phyloP scores from a whole-genome alignment of 2,329 filamentous ascomycete species.

The Tolypocladium sp. region DNA sequence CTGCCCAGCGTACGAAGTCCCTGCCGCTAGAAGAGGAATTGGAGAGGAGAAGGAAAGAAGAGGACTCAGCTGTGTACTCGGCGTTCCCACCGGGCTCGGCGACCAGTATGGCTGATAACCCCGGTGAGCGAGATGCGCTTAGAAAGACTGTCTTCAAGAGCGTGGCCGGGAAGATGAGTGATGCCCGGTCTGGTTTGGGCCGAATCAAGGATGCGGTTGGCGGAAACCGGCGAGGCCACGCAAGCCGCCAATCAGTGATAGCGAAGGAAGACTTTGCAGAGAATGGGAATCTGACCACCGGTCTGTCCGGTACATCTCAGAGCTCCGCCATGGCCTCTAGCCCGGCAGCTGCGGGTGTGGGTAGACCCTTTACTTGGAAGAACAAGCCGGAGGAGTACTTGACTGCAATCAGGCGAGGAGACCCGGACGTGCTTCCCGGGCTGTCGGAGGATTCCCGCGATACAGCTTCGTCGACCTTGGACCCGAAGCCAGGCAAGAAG shows the following conservation, averaged over 20 bases:
- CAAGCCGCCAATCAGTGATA: constrained; percentile 37
- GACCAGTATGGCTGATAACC: constrained; percentile 35
- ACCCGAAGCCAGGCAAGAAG: constrained; percentile 11
- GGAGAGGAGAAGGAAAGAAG: constrained; percentile 35
- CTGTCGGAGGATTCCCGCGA: constrained; percentile 14
- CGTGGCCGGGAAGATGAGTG: constrained; percentile 68
- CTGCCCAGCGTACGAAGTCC: constrained; percentile 40
- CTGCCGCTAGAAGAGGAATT: constrained; percentile 43
- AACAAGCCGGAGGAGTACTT: constrained; percentile 53
- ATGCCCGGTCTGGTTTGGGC: constrained; percentile 73
- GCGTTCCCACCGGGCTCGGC: constrained; percentile 34
- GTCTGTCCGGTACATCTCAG: constrained; percentile 7
- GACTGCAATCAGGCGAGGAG: constrained; percentile 27
- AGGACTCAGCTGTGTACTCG: constrained; percentile 32
- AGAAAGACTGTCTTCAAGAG: constrained; percentile 67
- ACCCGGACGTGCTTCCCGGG: constrained; percentile 15
- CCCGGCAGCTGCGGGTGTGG: constrained; percentile 31
- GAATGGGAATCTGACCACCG: constrained; percentile 7
- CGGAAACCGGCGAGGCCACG: constrained; percentile 42
- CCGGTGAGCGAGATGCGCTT: constrained; percentile 46
- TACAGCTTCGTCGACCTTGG: constrained; percentile 16
- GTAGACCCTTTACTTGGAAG: constrained; percentile 54
- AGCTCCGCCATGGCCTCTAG: constrained; percentile 20
- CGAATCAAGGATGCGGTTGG: constrained; percentile 82
- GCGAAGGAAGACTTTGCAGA: constrained; percentile 43